Evolutionary conservation across 2,329 filamentous ascomycete genomes (phyloP).

Genomic region (Nemania diffusa): DNA sequence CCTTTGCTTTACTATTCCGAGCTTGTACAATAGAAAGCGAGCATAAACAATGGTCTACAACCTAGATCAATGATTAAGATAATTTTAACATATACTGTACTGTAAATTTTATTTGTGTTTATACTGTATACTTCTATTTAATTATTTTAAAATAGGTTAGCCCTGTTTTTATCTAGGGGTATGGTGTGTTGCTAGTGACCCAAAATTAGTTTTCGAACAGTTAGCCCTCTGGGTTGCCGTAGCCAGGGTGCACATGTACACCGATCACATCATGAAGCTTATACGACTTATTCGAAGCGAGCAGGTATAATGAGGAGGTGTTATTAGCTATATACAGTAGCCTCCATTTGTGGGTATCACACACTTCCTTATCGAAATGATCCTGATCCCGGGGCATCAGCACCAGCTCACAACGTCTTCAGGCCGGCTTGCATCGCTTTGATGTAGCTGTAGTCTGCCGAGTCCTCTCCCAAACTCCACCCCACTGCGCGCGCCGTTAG

Average conservation of each 20-base stretch:
- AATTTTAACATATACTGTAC: too few species aligned
- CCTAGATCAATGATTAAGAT: too few species aligned
- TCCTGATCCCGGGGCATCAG: not conserved
- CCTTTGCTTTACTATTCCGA: too few species aligned
- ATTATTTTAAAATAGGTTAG: too few species aligned
- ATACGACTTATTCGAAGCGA: not conserved
- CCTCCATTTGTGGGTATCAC: constrained; percentile 6
- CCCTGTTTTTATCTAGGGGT: too few species aligned
- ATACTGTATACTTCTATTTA: too few species aligned
- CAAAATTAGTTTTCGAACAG: too few species aligned
- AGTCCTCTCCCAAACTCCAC: constrained; percentile 37
- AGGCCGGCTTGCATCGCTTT: constrained; percentile 32
- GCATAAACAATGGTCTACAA: too few species aligned
- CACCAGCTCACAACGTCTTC: constrained; percentile 13
- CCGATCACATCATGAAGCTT: constrained; percentile 18
- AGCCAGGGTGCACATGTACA: not conserved
- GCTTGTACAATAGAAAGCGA: too few species aligned
- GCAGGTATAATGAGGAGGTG: not conserved
- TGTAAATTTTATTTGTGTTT: too few species aligned
- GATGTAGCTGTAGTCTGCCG: constrained; percentile 25
- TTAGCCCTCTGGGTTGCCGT: too few species aligned
- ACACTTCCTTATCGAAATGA: not conserved
- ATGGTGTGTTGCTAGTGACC: too few species aligned
- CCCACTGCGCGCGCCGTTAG: constrained; percentile 27
- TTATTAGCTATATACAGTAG: not conserved